Base-by-base conservation (phyloP, 2,329 filamentous ascomycete species). In the Phaeosphaeria sp. region DNA sequence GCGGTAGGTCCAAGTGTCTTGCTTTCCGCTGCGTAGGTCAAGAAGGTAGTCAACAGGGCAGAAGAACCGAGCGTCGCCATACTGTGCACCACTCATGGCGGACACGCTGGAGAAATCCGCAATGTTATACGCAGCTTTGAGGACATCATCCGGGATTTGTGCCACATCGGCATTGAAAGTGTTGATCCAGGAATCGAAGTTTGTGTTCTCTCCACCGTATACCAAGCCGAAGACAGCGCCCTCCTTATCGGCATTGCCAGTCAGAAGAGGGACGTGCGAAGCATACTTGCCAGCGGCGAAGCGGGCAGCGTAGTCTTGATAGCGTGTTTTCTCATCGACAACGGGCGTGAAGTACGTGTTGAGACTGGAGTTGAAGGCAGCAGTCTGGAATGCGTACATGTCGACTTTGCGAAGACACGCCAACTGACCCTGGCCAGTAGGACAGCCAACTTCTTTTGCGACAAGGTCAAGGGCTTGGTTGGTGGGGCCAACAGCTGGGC, bases 41-140 rank as follows among this genome's bases (percentile, higher is more conserved):
- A 77, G 58, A 11, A 81, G 65, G 48, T 72, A 65, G 41, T 72
- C 68, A 2, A 68, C 63, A 1, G 69, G 62, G 59, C 80, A 82
- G 63, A 80, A 77, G 71, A 82, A 82, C 11, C 79, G 79, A 3
- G 79, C 80, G 18, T 82, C 80, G 25, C 80, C 81, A 44, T 72
- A 72, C 66, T 81, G 79, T 0, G 69, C 67, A 17, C 80, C 81
- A 56, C 79, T 80, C 60, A 78, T 76, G 11, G 76, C 72, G 2
- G 79, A 75, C 18, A 77, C 77, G 46, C 66, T 74, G n/a, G 47
- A 47, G 18, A 67, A 81, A 55, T 80, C 75, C 1, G 74, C 65
- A 2, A 66, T 58, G 20, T 75, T 72, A 64, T 80, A 80, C 10
- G 74, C 72, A 1, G 53, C 63, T 25, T 76, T 55, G 5, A 80